Base-by-base conservation (phyloP, 208 protist genomes). In the Borovskyia barvae region DNA sequence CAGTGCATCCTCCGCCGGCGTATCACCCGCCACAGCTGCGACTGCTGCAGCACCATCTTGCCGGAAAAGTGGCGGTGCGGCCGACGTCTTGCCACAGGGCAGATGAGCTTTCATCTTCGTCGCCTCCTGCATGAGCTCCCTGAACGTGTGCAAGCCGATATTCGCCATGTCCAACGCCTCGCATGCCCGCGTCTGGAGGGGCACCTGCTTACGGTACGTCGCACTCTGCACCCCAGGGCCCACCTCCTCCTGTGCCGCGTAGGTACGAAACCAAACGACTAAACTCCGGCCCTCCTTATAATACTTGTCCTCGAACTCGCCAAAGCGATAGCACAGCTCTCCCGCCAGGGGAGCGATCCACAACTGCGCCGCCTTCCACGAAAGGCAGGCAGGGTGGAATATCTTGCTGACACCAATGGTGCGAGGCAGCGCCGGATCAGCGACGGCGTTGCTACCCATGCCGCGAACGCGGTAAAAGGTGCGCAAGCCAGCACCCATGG, bases 301-400 rank as follows among this genome's bases (percentile, higher is more conserved):
- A 57, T 80, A 80, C 3, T 36, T 45, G 17, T 66, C 14, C 37
- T 75, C 71, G 62, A 79, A 83, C 19, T 87, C 73, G 15, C 50
- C 52, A 45, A 82, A 87, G 11, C 89, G 83, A 24, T 62, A 43
- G 42, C 41, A 71, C 25, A 95, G 68, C 57, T 95, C 89, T 25
- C 60, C 49, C 26, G 68, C 52, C 30, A 93, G 71, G 24, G 85
- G 82, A 0, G 64, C 74, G n/a, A 90, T 51, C 86, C 89, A 95
- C 53, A 68, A 65, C 55, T 35, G 46, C 25, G 89, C 53, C 28
- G 36, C 75, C 3, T 37, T 41, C 47, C 60, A 30, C 28, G 70
- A 68, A 24, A 15, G 46, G 12, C 75, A 71, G 17, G 49, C 39
- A 11, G 82, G 76, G 29, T 60, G 61, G 47, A 95, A 92, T 11